Percentiles rank a stretch among this genome's conserved stretches.
These are phyloP conservation scores for Xylaria sp. DNA, from an alignment of 2,329 filamentous ascomycete genomes.

Conservation along the genomic window DNA sequence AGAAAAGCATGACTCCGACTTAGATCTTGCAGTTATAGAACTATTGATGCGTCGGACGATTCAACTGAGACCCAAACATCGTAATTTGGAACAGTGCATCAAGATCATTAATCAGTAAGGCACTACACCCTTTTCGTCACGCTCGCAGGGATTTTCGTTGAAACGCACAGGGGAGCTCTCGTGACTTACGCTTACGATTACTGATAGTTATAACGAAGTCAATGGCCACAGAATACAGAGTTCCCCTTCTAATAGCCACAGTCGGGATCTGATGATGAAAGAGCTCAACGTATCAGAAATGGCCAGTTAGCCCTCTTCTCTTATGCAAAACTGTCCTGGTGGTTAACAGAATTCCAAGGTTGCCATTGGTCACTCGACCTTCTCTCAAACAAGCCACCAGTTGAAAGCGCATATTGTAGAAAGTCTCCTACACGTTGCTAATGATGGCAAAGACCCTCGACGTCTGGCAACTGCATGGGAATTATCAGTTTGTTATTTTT, in stretches of 20 bases:
- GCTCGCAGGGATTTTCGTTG: not conserved
- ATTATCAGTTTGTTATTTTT: constrained; percentile 8
- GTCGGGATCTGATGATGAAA: not conserved
- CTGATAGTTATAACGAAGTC: constrained; percentile 1
- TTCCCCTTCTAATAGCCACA: not conserved
- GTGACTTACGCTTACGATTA: not conserved
- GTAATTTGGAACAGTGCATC: constrained; percentile 1
- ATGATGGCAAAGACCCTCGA: not conserved
- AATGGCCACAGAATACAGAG: not conserved
- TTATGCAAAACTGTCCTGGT: not conserved
- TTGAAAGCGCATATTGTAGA: constrained; percentile 1
- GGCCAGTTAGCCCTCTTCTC: not conserved
- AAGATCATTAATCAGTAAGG: constrained; percentile 1
- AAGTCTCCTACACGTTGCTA: not conserved
- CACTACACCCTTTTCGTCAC: not conserved
- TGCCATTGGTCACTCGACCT: constrained; percentile 4
- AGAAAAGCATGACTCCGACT: constrained; percentile 3
- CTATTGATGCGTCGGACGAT: constrained; percentile 6
- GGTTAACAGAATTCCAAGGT: constrained; percentile 5
- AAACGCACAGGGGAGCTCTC: not conserved
- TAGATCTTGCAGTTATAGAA: constrained; percentile 3
- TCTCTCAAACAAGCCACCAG: constrained; percentile 6
- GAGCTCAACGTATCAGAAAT: constrained; percentile 4
- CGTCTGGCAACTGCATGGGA: constrained; percentile 1
- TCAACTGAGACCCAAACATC: not conserved